Base-by-base conservation (phyloP, 129 eudicot species). In the Flaveria bidentis region DNA sequence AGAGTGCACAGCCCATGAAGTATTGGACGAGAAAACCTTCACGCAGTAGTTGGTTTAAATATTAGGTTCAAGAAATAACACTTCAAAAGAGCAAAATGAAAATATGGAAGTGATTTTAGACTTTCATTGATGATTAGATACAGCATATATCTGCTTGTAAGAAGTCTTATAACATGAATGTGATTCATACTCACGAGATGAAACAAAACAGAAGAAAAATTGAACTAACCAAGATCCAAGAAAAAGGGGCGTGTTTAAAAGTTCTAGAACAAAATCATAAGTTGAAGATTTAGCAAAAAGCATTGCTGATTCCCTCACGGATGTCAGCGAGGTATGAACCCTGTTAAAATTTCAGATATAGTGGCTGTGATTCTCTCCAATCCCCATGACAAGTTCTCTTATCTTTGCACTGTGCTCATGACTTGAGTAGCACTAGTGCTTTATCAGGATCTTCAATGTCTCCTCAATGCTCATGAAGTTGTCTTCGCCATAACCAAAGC, bases 1-100 rank as follows among this genome's bases (percentile, higher is more conserved):
- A 91, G 88, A 7, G 99, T 91, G 92, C 99, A 89, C 22, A 94
- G 81, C 47, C 97, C 97, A 44, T 94, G 99, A 79, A 94, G 85
- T 84, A 94, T 89, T 47, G 99, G 99, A n/a, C 96, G 96, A 79
- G 93, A 82, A 81, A 91, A 94, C 79, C 99, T 91, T 69, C 65
- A 51, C 75, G 62, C 9, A 44, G 26, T 33, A 17, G 22, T 23
- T 61, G 9, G 20, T 22, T 26, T 60, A 71, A 18, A 78, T 45
- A 28, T 25, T 58, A 57, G 10, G 52, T 41, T 28, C 65, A 66
- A 50, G n/a, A 65, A 65, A 75, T 50, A 30, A 61, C 66, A 44
- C 60, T 25, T 57, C 23, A 72, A 55, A 55, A 73, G 11, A 67
- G 28, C 25, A 33, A 26, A 62, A 28, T 15, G 23, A 33, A 33